A percentile compares a stretch with the other conserved stretches of the same genome.
phyloP scores from a whole-genome alignment of 2,329 filamentous ascomycete species.

The Epichloe sp. region DNA sequence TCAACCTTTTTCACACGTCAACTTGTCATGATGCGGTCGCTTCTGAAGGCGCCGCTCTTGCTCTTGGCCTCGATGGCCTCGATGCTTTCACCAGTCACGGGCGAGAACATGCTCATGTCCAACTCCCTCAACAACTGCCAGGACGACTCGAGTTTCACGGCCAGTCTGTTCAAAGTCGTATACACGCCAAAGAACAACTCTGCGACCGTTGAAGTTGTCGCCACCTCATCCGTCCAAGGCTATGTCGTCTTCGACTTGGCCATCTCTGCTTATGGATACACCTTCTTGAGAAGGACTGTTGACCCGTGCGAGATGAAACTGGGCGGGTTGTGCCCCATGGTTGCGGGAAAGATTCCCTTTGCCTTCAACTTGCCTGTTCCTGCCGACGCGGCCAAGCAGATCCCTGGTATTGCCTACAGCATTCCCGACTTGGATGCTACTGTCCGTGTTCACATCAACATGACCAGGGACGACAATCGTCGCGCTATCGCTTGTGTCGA shows the following conservation, averaged over 20 bases:
- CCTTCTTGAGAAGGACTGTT: conserved; percentile 51
- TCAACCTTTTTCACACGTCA: neutral
- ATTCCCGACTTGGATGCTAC: conserved; percentile 85
- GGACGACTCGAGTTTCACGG: conserved; percentile 71
- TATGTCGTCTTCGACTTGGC: conserved; percentile 66
- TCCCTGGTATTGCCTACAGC: conserved; percentile 76
- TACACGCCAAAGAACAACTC: conserved; percentile 66
- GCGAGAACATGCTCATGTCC: conserved; percentile 59
- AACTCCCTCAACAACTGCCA: conserved; percentile 78
- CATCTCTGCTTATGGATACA: conserved; percentile 72
- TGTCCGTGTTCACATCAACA: conserved; percentile 70
- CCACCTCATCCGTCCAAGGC: conserved; percentile 69
- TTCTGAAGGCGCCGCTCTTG: conserved; percentile 30
- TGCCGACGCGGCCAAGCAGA: conserved; percentile 41
- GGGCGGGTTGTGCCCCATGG: conserved; percentile 80
- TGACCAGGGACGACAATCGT: conserved; percentile 39
- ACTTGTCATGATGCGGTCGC: conserved; percentile 31
- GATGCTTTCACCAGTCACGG: conserved; percentile 36
- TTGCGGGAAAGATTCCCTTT: conserved; percentile 66
- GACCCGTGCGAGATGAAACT: conserved; percentile 64
- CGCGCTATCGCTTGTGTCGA: conserved; percentile 69
- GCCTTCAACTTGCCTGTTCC: conserved; percentile 53
- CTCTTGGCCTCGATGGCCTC: conserved; percentile 31
- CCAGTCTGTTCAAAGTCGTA: conserved; percentile 75
- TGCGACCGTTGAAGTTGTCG: conserved; percentile 61